A percentile compares a stretch with the other conserved stretches of the same genome.
Evolutionary conservation across 2,329 filamentous ascomycete genomes (phyloP).

Genomic region (Ophiostoma perfectum): DNA sequence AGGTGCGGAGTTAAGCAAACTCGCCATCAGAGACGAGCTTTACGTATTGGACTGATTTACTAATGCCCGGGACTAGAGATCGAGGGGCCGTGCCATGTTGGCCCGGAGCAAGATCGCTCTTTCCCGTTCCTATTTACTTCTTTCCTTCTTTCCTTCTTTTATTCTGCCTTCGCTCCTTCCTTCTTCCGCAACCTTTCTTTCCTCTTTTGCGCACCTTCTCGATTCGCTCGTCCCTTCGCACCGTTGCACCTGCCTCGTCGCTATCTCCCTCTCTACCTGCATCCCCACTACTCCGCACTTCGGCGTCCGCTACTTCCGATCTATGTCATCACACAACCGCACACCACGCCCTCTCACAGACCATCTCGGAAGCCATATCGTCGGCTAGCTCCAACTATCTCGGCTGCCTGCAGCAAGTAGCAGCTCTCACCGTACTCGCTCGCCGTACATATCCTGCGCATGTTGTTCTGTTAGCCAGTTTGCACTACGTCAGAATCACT

Average conservation of each 20-base stretch:
- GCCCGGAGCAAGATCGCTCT: not conserved
- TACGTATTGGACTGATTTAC: not conserved
- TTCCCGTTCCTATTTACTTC: not conserved
- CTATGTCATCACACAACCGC: conserved; percentile 5
- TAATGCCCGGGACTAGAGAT: conserved; percentile 1
- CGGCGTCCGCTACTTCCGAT: not conserved
- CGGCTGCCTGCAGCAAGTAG: too few species aligned
- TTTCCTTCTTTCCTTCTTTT: not conserved
- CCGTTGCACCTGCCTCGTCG: not conserved
- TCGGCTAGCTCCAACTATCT: too few species aligned
- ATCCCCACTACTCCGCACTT: conserved; percentile 10
- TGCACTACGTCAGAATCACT: not conserved
- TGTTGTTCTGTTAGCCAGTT: not conserved
- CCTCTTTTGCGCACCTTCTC: not conserved
- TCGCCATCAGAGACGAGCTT: not conserved
- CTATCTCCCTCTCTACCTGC: not conserved
- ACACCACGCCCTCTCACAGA: not conserved
- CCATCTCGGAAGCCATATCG: not conserved
- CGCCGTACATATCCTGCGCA: not conserved
- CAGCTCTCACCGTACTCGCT: not conserved
- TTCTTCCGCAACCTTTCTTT: not conserved
- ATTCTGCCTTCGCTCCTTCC: not conserved
- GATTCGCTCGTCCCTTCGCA: not conserved
- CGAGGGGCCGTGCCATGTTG: conserved; percentile 5
- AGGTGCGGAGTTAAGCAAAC: conserved; percentile 9